Evolutionary conservation across 495 filamentous ascomycete genomes (phyloP).

Genomic region (Aspergillus avenaceus): DNA sequence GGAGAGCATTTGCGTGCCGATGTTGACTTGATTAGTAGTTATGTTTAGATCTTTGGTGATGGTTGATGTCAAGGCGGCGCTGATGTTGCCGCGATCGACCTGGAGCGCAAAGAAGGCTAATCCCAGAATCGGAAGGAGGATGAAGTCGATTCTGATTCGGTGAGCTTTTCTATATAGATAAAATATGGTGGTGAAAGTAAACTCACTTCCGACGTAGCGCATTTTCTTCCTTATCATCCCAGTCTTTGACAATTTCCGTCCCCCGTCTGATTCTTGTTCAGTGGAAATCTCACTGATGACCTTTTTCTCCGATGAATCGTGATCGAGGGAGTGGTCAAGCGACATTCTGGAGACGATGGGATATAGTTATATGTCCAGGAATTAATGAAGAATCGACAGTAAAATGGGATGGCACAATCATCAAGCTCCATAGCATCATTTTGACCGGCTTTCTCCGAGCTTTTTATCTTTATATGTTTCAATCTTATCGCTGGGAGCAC

Average conservation of each 20-base stretch:
- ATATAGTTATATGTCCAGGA: no score
- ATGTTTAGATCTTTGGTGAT: conserved; percentile 52
- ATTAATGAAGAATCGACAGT: no score
- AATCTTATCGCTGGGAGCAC: background rate
- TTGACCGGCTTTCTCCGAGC: no score
- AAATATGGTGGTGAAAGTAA: background rate
- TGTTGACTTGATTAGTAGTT: conserved; percentile 54
- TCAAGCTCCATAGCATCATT: background rate
- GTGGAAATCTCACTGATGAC: background rate
- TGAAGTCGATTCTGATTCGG: conserved; percentile 41
- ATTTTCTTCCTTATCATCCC: background rate
- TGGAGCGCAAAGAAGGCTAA: conserved; percentile 58
- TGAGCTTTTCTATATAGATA: background rate
- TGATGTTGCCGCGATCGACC: conserved; percentile 51
- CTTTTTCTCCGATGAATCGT: background rate
- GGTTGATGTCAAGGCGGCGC: conserved; percentile 44
- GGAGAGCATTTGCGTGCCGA: conserved; percentile 51
- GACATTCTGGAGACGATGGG: no score
- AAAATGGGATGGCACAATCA: no score
- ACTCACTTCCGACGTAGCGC: background rate
- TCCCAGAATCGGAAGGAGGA: conserved; percentile 48
- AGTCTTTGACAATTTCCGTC: background rate
- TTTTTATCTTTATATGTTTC: no score
- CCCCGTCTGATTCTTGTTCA: background rate
- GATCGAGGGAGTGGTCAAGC: no score